Base-by-base conservation (phyloP, 1,139 yeast species). In the Spencermartinsiella ligniputridi region DNA sequence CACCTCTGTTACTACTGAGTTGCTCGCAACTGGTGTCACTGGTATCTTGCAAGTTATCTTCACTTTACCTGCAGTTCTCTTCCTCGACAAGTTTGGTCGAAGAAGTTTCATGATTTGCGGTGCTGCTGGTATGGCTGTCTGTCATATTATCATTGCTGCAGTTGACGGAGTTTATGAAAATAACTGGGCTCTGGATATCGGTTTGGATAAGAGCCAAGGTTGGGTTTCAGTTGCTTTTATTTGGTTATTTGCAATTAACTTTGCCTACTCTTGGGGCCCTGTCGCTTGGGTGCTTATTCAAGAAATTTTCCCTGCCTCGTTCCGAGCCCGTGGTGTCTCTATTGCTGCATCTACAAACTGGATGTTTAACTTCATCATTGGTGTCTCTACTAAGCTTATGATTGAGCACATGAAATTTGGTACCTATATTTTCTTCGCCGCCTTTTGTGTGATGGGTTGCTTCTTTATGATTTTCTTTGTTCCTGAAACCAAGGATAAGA, bases 221-320 rank as follows among this genome's bases (percentile, higher is more conserved):
- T 76, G 81, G 65, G 74, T 75, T 41, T 72, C 81, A 66, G 69
- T 83, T 53, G 81, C 84, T 13, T 82, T 83, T 66, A 74, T 80
- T 35, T 83, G 89, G 73, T 66, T 78, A 36, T 83, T 81, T 60
- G 83, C 83, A 61, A 79, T 84, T 24, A 80, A 78, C 62, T 83
- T 83, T 61, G 90, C 90, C 22, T 71, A 86, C 44, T 74, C 89
- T 27, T 84, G 90, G 90, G 94, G 92, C 59, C 90, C 90, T 37
- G 72, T 79, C 47, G 78, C 79, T 35, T 84, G 92, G 92, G 89
- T 86, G 41, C 70, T 83, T 49, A 73, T 82, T 52, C 84, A 87
- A 41, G 95, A 85, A 64, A 73, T 82, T 48, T 84, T 75, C 71
- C 82, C 88, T 46, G 72, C 84, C 52, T 75, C 81, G 48, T 77